A percentile compares a stretch with the other conserved stretches of the same genome.
Conservation (phyloP, 495 filamentous ascomycete genomes). For the Friedmanniomyces simplex region DNA sequence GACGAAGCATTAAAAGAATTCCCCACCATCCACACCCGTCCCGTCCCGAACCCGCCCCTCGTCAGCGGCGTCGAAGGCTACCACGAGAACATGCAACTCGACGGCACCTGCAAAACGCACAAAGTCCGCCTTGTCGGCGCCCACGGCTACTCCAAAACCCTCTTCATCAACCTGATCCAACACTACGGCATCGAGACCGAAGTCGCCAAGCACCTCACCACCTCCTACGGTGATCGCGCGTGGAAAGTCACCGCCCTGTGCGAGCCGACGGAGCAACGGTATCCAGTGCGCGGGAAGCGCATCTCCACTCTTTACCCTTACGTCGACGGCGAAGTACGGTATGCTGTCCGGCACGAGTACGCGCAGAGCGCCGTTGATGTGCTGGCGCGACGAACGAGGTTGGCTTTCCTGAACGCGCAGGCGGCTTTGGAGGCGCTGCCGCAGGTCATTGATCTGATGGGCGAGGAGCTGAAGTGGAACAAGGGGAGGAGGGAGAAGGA, state of each 20-base stretch:
- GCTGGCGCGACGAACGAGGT: conserved; percentile 71
- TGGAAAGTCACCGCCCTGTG: conserved; percentile 90
- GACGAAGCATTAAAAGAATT: conserved; percentile 79
- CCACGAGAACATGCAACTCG: conserved; percentile 56
- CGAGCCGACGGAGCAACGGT: conserved; percentile 68
- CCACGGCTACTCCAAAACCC: conserved; percentile 86
- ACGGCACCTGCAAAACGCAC: conserved; percentile 87
- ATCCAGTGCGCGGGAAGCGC: conserved; percentile 77
- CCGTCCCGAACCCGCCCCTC: conserved; percentile 51
- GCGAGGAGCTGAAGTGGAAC: conserved; percentile 77
- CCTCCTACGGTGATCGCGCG: conserved; percentile 87
- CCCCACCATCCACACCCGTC: conserved; percentile 51
- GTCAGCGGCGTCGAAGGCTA: conserved; percentile 49
- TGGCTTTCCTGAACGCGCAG: conserved; percentile 93
- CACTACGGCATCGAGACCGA: conserved; percentile 94
- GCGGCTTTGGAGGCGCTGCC: conserved; percentile 88
- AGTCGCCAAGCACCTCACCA: conserved; percentile 80
- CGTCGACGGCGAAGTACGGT: conserved; percentile 91
- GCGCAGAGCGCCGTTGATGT: conserved; percentile 92
- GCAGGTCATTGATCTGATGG: conserved; percentile 85
- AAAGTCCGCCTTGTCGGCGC: conserved; percentile 82
- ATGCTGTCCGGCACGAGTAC: conserved; percentile 83
- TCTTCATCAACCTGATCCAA: conserved; percentile 98
- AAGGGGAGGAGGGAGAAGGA: conserved; percentile 62
- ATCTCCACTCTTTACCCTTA: conserved; percentile 82